Percentiles rank a stretch among this genome's conserved stretches.
These are phyloP conservation scores for Lactarius tabidus DNA, from an alignment of 768 basidiomycete genomes.

Conservation along the genomic window DNA sequence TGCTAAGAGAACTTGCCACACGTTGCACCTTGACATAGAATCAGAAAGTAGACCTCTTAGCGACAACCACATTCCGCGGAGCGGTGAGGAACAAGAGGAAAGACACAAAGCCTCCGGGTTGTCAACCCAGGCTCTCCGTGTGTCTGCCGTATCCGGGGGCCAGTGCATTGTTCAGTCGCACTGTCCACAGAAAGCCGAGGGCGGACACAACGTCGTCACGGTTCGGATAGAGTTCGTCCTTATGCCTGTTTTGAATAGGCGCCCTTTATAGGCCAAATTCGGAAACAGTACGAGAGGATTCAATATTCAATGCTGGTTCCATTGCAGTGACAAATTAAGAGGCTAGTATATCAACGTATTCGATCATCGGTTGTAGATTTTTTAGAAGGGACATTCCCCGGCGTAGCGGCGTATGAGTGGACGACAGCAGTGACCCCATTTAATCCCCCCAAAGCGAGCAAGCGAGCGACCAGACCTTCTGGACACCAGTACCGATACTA, in stretches of 20 bases:
- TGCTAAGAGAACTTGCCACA: not conserved
- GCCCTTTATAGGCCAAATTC: constrained; percentile 5
- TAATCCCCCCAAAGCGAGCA: constrained; percentile 41
- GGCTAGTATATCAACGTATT: not conserved
- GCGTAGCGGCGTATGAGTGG: not conserved
- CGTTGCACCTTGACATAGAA: not conserved
- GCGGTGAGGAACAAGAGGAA: not conserved
- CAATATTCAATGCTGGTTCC: not conserved
- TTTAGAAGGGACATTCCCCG: not conserved
- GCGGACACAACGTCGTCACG: not conserved
- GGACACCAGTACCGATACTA: constrained; percentile 71
- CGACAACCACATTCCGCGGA: not conserved
- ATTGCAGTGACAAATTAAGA: not conserved
- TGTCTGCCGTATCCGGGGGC: not conserved
- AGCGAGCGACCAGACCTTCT: constrained; percentile 67
- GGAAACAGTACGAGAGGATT: not conserved
- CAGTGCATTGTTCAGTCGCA: not conserved
- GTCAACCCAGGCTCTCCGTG: not conserved
- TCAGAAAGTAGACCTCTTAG: not conserved
- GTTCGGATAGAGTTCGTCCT: not conserved
- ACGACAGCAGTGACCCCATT: not conserved
- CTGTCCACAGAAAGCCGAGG: not conserved
- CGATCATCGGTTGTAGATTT: not conserved
- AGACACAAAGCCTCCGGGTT: not conserved
- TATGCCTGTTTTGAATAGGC: not conserved